These are phyloP conservation scores for Gossypioides kirkii DNA, from an alignment of 345 rosid species.

Conservation along the genomic window DNA sequence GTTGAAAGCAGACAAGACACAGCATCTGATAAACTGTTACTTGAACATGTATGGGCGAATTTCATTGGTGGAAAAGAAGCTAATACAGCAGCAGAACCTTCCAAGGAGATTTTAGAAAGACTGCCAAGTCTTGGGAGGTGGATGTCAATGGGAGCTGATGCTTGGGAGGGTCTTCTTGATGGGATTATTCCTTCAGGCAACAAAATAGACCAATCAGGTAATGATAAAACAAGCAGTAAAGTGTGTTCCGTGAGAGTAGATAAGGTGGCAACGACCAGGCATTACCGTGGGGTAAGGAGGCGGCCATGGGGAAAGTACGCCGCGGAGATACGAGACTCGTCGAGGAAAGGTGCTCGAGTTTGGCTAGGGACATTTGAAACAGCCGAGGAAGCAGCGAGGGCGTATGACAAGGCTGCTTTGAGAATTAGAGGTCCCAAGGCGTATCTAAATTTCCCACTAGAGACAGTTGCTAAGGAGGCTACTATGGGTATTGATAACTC, in stretches of 20 bases:
- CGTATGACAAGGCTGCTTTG: slow-evolving; percentile 85
- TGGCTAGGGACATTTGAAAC: slow-evolving; percentile 91
- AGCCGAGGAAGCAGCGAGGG: slow-evolving; percentile 88
- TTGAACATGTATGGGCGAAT: slow-evolving; percentile 80
- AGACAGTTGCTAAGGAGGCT: slow-evolving; percentile 36
- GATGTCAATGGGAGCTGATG: slow-evolving; percentile 61
- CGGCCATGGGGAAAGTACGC: slow-evolving; percentile 92
- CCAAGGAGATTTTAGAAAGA: slow-evolving; percentile 26
- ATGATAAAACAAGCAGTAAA: background rate
- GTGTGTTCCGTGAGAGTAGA: slow-evolving; percentile 16
- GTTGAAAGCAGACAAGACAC: slow-evolving; percentile 25
- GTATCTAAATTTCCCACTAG: slow-evolving; percentile 62
- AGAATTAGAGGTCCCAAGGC: slow-evolving; percentile 72
- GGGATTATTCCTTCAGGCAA: slow-evolving; percentile 23
- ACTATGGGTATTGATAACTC: slow-evolving; percentile 25
- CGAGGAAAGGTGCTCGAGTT: slow-evolving; percentile 61
- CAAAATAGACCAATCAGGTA: background rate
- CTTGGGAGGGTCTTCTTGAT: slow-evolving; percentile 52
- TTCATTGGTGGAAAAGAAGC: slow-evolving; percentile 39
- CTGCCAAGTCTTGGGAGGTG: slow-evolving; percentile 55
- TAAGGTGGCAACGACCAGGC: slow-evolving; percentile 28
- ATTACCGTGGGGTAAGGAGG: slow-evolving; percentile 73
- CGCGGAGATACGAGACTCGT: slow-evolving; percentile 80
- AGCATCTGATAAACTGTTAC: slow-evolving; percentile 29
- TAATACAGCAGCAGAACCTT: slow-evolving; percentile 11